phyloP scores from a whole-genome alignment of 2,329 filamentous ascomycete genomes.

The Ceratocystis diversiconidia region DNA sequence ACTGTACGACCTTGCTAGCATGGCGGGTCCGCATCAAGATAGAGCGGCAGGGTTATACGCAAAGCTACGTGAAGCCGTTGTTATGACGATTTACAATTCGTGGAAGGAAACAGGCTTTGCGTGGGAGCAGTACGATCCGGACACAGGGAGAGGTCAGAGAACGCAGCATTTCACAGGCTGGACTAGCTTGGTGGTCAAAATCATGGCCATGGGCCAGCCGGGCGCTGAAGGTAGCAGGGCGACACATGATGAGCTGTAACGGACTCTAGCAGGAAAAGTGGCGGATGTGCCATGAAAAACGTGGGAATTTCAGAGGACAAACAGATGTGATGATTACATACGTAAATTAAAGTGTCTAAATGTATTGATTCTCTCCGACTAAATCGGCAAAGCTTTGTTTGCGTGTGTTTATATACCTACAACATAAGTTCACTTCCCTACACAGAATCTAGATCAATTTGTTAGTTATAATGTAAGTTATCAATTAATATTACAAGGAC shows the following conservation, averaged over 20 bases:
- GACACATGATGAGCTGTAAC: slow-evolving; percentile 35
- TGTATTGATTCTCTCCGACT: neutral
- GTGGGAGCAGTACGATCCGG: slow-evolving; percentile 96
- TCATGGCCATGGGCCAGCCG: slow-evolving; percentile 73
- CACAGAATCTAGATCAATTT: slow-evolving; percentile 34
- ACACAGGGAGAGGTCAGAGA: slow-evolving; percentile 82
- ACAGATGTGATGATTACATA: neutral
- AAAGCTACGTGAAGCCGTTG: slow-evolving; percentile 64
- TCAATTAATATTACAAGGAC: slow-evolving; percentile 24
- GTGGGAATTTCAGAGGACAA: neutral
- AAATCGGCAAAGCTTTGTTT: neutral
- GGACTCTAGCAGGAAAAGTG: neutral
- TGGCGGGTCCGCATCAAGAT: slow-evolving; percentile 51
- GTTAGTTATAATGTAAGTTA: neutral
- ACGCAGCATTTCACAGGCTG: slow-evolving; percentile 98
- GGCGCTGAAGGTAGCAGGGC: slow-evolving; percentile 22
- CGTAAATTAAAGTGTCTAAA: neutral
- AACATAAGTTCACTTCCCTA: slow-evolving; percentile 32
- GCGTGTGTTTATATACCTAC: neutral
- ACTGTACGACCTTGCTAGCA: slow-evolving; percentile 25
- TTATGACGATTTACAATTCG: slow-evolving; percentile 73
- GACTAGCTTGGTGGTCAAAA: slow-evolving; percentile 96
- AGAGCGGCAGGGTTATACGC: slow-evolving; percentile 63
- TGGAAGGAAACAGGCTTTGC: slow-evolving; percentile 91
- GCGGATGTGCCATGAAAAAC: neutral